phyloP scores from a whole-genome alignment of 2,329 filamentous ascomycete genomes.

The Trichoderma citrinoviride region DNA sequence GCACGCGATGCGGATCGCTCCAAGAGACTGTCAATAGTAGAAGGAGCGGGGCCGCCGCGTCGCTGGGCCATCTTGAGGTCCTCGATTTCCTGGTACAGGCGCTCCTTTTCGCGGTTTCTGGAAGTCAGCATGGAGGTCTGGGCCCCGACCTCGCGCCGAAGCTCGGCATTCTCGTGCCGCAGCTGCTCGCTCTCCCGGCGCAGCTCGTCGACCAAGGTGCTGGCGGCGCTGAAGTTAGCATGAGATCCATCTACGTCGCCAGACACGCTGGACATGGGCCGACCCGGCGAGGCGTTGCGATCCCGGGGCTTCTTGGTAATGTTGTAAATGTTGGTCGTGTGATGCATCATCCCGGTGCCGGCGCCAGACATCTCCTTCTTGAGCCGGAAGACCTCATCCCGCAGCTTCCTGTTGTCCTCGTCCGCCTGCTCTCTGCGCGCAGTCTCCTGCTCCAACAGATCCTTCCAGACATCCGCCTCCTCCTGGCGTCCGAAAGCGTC shows the following conservation, averaged over 20 bases:
- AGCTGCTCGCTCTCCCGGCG: constrained; percentile 69
- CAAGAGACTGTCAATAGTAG: constrained; percentile 82
- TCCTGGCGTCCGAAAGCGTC: constrained; percentile 55
- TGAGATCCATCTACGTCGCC: constrained; percentile 51
- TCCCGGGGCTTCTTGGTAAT: constrained; percentile 52
- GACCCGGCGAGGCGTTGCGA: constrained; percentile 47
- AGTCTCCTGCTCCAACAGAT: constrained; percentile 88
- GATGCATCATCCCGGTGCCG: constrained; percentile 43
- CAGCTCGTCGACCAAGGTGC: constrained; percentile 73
- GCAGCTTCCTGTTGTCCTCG: constrained; percentile 78
- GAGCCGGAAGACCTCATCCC: constrained; percentile 78
- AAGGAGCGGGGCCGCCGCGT: constrained; percentile 60
- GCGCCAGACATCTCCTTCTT: constrained; percentile 53
- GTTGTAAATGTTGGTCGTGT: constrained; percentile 66
- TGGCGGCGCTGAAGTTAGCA: constrained; percentile 56
- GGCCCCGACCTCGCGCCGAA: constrained; percentile 87
- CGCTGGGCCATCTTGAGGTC: constrained; percentile 87
- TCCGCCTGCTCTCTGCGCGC: constrained; percentile 85
- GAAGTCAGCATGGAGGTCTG: constrained; percentile 98
- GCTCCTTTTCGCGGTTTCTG: constrained; percentile 89
- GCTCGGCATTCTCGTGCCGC: constrained; percentile 86
- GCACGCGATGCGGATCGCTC: constrained; percentile 91
- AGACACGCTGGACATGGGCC: constrained; percentile 50
- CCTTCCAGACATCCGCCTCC: constrained; percentile 86
- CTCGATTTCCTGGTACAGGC: constrained; percentile 94